Conservation (phyloP, 163 green algal species). For the Scenedesmus sp. region DNA sequence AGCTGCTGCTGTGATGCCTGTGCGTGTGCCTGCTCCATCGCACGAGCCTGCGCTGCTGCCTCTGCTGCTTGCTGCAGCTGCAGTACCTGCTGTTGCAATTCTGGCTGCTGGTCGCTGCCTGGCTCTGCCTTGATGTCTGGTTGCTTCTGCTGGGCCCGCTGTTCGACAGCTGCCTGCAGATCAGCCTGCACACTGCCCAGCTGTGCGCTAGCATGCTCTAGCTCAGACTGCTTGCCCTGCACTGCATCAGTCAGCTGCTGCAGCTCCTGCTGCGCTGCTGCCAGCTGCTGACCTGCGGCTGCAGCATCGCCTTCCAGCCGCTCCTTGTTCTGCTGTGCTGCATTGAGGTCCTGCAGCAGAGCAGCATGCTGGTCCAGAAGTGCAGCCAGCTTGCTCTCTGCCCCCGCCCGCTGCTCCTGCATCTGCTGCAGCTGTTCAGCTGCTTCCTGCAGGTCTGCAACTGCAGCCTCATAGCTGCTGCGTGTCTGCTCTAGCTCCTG, state of each 20-base stretch:
- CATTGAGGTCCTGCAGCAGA: conserved; percentile 16
- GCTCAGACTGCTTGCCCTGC: background rate
- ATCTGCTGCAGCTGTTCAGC: background rate
- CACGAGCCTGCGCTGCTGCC: conserved; percentile 3
- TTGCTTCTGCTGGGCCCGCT: background rate
- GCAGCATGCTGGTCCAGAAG: conserved; percentile 22
- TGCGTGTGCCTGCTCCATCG: background rate
- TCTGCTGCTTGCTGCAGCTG: background rate
- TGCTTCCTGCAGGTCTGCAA: background rate
- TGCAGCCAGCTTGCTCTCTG: conserved; percentile 5
- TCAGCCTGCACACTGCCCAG: background rate
- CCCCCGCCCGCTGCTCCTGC: conserved; percentile 5
- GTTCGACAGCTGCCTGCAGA: background rate
- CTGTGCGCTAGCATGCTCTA: background rate
- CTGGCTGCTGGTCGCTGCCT: background rate
- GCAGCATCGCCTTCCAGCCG: background rate
- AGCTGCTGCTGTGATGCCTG: background rate
- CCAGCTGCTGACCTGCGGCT: conserved; percentile 16
- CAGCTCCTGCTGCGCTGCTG: conserved; percentile 3
- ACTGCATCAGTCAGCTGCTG: background rate
- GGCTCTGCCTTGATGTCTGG: background rate
- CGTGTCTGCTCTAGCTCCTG: background rate
- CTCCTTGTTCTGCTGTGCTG: conserved; percentile 1
- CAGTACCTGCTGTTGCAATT: background rate
- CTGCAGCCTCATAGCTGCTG: background rate